Evolutionary conservation across 139 green algal genomes (phyloP), one percentile per base, ranked within the genome.

Genomic region (Pseudopediastrum boryanum): DNA sequence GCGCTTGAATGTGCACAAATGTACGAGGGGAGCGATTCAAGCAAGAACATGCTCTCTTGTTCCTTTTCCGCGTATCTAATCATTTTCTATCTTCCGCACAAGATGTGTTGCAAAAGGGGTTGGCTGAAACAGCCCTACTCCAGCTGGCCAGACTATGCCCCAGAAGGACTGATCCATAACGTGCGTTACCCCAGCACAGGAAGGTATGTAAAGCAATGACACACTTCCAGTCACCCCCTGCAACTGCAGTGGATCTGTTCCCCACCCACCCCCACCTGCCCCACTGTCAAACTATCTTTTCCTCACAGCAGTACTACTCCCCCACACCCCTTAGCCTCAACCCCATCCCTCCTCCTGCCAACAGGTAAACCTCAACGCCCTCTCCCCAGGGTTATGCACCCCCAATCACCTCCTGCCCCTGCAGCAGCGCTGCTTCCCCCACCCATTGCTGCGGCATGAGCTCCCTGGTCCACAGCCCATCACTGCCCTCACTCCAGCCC

Each of bases 371-470:
- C 5, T 12, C 61, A 12, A 16, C 5, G 8, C 61, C 61, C 5
- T 9, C 29, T 9, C 61, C n/a, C 27, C 8, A 33, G 5, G 21
- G 25, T n/a, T 39, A 48, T 62, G 29, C 44, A 81, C 75, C n/a
- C n/a, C n/a, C n/a, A n/a, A n/a, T n/a, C n/a, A n/a, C n/a, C n/a
- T n/a, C n/a, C 38, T 39, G 43, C 35, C 63, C 80, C 8, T 81
- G 33, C 38, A 82, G 36, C 59, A 89, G 21, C 4, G 71, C 67
- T 25, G 65, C 71, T 70, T 87, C 84, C 13, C 84, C 84, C 36
- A 81, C 61, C 27, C 35, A 61, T 2, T 43, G 41, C 27, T 76
- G 77, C 19, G 52, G n/a, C 23, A 19, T 6, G 2, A 84, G 29
- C n/a, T 88, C 71, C 6, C 29, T 23, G 62, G 29, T 42, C 46